Percentiles rank a stretch among this genome's conserved stretches.
Conservation (phyloP, 177 flowering plant genomes). For the Vitis hybrid region DNA sequence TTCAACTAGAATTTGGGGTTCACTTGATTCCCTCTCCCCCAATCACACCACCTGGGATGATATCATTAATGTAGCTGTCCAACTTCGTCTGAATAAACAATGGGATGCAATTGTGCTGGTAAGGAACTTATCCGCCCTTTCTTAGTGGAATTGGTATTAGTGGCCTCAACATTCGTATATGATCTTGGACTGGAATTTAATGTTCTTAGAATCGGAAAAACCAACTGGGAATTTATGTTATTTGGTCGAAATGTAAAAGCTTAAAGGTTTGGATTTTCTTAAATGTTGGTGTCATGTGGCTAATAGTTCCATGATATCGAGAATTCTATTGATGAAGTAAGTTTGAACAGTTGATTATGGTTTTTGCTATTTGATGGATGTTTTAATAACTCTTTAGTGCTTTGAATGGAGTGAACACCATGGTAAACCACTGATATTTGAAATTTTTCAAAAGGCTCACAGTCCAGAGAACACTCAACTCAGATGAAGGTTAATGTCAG, state of each 20-base stretch:
- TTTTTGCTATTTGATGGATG: too few species aligned
- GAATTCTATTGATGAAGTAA: too few species aligned
- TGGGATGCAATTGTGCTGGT: conserved; percentile 69
- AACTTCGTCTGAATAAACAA: conserved; percentile 68
- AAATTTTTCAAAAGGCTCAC: too few species aligned
- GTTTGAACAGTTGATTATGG: too few species aligned
- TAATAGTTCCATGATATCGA: not conserved
- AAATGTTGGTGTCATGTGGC: too few species aligned
- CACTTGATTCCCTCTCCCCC: conserved; percentile 54
- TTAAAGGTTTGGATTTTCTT: not conserved
- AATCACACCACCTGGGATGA: conserved; percentile 83
- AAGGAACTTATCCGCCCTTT: conserved; percentile 11
- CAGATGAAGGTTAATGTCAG: too few species aligned
- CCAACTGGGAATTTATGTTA: not conserved
- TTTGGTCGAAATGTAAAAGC: not conserved
- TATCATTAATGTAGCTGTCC: conserved; percentile 70
- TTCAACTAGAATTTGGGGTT: conserved; percentile 31
- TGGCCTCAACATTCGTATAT: not conserved
- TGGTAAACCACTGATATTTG: too few species aligned
- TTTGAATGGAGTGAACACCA: too few species aligned
- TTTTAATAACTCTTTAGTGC: too few species aligned
- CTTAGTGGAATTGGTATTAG: not conserved
- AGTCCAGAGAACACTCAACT: too few species aligned
- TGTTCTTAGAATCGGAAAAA: not conserved
- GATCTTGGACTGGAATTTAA: not conserved